Evolutionary conservation across 2,329 filamentous ascomycete species (phyloP), one percentile per base, ranked within the genome.

Genomic region (Lachnellula subtilissima): DNA sequence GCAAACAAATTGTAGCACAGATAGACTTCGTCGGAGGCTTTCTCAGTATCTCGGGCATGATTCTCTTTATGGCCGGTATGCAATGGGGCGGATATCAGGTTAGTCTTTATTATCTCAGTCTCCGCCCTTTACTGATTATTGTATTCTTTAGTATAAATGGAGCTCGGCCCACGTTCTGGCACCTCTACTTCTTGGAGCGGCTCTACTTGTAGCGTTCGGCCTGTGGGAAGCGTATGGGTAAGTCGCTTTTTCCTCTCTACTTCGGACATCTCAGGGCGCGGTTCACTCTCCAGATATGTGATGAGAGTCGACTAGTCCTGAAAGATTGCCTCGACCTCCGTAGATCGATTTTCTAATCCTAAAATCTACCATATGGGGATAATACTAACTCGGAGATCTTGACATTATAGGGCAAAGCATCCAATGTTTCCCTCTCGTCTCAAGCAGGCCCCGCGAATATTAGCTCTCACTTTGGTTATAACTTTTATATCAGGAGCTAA

Each of bases 401-500:
- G 2, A 32, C 9, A 2, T 32, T 75, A 76, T 50, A 75, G 75
- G 0, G 73, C 77, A 4, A 69, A 64, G 46, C 75, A 76, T 45
- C 77, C 77, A 3, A 67, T 80, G 12, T 39, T 23, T 17, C 49
- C 61, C 68, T 74, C 82, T 35, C 75, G 79, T 59, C 80, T 84
- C n/a, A 82, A 82, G 72, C 75, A 74, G 55, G 74, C 75, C n/a
- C 74, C 74, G 48, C 73, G 76, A 5, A 79, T 74, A 4, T 68
- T 83, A 8, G 69, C 71, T 15, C 70, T 82, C 19, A 81, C 77
- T 0, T 70, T 82, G 25, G 63, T 82, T 53, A 80, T 82, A 65
- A 82, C 79, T 8, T 80, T 80, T 62, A 78, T 82, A 45, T 80
- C 77, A 1, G 80, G 80, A 9, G 76, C 78, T 57, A 82, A 82